A percentile compares a stretch with the other conserved stretches of the same genome.
Conservation (phyloP, 192 early-diverging fungal species). For the Podochytrium sp. region DNA sequence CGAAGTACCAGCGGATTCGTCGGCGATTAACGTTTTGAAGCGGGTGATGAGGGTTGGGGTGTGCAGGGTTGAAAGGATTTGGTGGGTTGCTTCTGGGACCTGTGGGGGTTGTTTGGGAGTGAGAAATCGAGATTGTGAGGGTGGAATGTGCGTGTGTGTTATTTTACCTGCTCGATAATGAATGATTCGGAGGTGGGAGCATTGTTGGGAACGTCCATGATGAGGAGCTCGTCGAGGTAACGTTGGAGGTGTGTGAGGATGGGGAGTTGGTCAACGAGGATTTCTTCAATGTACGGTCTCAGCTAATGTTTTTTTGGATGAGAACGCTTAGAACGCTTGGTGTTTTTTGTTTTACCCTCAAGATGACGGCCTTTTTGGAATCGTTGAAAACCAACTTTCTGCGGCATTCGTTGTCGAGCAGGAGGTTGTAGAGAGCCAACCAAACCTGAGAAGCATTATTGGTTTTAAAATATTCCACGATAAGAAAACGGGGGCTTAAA, state of each 20-base stretch:
- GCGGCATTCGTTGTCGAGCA: constrained; percentile 51
- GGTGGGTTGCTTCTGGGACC: not conserved
- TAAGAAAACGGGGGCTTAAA: not conserved
- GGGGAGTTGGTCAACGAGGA: constrained; percentile 53
- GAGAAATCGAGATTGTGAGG: too few species aligned
- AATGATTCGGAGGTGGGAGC: not conserved
- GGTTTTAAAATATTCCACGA: not conserved
- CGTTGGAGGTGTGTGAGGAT: constrained; percentile 45
- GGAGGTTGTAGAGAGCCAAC: constrained; percentile 53
- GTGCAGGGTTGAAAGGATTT: constrained; percentile 4
- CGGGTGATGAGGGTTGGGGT: not conserved
- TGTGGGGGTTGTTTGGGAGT: constrained; percentile 3
- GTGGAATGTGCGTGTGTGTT: too few species aligned
- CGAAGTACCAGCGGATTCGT: constrained; percentile 5
- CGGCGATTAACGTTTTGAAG: constrained; percentile 21
- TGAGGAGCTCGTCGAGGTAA: constrained; percentile 51
- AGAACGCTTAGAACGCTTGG: too few species aligned
- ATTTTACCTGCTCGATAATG: constrained; percentile 39
- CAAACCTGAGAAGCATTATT: constrained; percentile 38
- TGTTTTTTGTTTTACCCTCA: constrained; percentile 43
- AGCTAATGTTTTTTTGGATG: too few species aligned
- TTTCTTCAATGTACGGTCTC: constrained; percentile 38
- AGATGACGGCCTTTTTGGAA: constrained; percentile 41
- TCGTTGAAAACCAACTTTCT: constrained; percentile 45
- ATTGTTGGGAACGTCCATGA: constrained; percentile 37